Evolutionary conservation across 2,329 filamentous ascomycete genomes (phyloP).

Genomic region (Alternaria metachromatica): DNA sequence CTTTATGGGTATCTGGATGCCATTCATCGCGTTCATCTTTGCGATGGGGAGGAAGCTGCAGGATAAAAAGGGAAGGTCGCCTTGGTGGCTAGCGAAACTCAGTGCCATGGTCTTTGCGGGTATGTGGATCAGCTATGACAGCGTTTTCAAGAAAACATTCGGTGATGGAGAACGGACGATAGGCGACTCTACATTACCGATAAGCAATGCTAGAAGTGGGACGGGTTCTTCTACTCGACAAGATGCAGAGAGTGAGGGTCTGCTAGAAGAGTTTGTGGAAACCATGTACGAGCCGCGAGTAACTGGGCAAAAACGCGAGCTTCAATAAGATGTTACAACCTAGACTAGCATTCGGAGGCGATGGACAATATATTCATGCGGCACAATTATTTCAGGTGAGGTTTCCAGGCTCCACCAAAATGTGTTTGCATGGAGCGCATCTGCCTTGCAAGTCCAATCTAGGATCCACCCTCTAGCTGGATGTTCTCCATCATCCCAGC

Average conservation of each 20-base stretch:
- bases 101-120: conserved; percentile 62
- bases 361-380: neutral
- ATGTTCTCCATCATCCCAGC: conserved; percentile 1
- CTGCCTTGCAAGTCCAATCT: neutral
- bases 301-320: neutral
- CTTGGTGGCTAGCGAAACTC: conserved; percentile 67
- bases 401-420: neutral
- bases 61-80: conserved; percentile 71
- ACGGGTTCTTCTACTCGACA: neutral
- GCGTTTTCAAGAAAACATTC: conserved; percentile 69
- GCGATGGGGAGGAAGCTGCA: conserved; percentile 59
- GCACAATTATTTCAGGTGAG: neutral
- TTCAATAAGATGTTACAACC: neutral
- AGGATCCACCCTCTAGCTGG: neutral
- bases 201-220: neutral
- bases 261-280: conserved; percentile 19
- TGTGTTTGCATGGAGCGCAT: neutral
- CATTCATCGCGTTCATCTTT: conserved; percentile 64
- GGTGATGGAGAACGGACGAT: conserved; percentile 81
- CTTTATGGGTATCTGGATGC: conserved; percentile 66
- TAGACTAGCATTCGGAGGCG: neutral
- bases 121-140: conserved; percentile 71
- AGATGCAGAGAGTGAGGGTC: conserved; percentile 17
- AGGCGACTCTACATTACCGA: conserved; percentile 26
- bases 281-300: neutral